Conservation (phyloP, 495 filamentous ascomycete genomes). For the Hypoxylon trugodes region DNA sequence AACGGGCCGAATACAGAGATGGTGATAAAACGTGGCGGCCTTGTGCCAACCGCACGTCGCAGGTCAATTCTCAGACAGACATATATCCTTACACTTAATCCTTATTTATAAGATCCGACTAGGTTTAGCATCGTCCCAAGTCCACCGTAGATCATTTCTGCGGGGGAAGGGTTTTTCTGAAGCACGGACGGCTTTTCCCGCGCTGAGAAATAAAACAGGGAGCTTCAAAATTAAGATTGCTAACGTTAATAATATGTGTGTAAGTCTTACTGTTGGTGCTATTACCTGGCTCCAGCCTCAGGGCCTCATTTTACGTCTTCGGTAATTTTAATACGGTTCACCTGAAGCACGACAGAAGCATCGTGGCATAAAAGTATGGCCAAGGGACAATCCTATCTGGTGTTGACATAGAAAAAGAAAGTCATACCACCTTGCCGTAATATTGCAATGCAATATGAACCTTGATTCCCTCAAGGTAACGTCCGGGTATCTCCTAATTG, state of each 20-base stretch:
- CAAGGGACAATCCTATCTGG: conserved; percentile 1
- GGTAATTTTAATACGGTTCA: conserved; percentile 14
- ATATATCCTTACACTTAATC: conserved; percentile 36
- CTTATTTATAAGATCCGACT: conserved; percentile 27
- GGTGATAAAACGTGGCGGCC: conserved; percentile 40
- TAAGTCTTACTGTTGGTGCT: neutral
- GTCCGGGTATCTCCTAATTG: conserved; percentile 28
- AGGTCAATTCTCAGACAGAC: conserved; percentile 16
- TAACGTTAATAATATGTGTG: conserved; percentile 6
- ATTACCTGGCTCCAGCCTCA: conserved; percentile 7
- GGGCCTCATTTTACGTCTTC: neutral
- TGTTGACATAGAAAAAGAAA: conserved; percentile 6
- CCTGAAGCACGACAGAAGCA: conserved; percentile 9
- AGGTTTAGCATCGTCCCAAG: conserved; percentile 31
- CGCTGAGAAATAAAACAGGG: conserved; percentile 5
- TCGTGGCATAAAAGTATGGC: conserved; percentile 18
- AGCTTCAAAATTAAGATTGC: conserved; percentile 21
- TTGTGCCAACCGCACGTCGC: conserved; percentile 28
- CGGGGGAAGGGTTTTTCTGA: conserved; percentile 31
- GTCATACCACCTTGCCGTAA: conserved; percentile 10
- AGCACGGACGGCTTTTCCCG: conserved; percentile 31
- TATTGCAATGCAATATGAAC: conserved; percentile 17
- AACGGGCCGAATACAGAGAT: conserved; percentile 45
- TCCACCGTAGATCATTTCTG: conserved; percentile 38
- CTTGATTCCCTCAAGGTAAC: conserved; percentile 28